phyloP scores from a whole-genome alignment of 495 filamentous ascomycete genomes.

The Friedmanniomyces endolithicus region DNA sequence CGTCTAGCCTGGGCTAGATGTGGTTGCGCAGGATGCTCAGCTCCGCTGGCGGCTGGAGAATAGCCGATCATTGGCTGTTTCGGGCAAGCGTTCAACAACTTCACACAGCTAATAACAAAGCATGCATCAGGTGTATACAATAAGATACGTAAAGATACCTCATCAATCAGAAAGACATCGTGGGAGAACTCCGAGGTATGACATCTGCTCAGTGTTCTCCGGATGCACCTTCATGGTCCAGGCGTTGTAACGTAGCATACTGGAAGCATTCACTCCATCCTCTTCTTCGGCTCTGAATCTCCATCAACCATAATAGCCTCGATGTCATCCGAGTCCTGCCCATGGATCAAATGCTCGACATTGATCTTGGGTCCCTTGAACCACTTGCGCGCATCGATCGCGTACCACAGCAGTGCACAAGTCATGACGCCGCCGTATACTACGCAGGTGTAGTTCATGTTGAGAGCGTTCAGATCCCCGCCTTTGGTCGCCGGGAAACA shows the following conservation, averaged over 20 bases:
- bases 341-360: slow-evolving; percentile 12
- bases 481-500: slow-evolving; percentile 6
- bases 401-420: slow-evolving; percentile 7
- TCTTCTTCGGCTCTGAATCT: background rate
- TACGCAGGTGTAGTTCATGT: slow-evolving; percentile 12
- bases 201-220: no score
- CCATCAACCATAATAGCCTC: slow-evolving; percentile 1
- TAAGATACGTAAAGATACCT: no score
- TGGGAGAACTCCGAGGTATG: no score
- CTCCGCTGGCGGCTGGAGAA: background rate
- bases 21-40: background rate
- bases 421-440: slow-evolving; percentile 11
- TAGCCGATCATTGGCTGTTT: no score
- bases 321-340: background rate
- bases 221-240: no score
- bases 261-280: background rate
- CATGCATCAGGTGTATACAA: no score
- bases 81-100: no score
- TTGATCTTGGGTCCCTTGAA: slow-evolving; percentile 11
- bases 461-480: slow-evolving; percentile 2
- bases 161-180: no score
- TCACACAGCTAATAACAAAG: no score
- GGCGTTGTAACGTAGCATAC: background rate
- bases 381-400: slow-evolving; percentile 12
- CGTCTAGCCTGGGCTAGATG: background rate